These are phyloP conservation scores for Eucalyptus fibrosa DNA, from an alignment of 345 rosid species.

Conservation along the genomic window DNA sequence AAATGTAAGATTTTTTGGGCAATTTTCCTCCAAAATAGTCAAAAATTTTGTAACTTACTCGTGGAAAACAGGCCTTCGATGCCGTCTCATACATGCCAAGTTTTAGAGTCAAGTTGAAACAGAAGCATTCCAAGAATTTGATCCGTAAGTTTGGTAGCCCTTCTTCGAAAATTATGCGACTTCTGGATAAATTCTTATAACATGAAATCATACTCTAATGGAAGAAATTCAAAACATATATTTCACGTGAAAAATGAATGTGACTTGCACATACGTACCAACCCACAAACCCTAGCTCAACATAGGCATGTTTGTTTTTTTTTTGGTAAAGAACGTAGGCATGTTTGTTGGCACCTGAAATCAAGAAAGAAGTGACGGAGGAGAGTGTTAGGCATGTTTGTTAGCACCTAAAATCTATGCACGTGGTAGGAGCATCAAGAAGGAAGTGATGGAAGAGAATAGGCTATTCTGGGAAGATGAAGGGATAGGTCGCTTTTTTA, in stretches of 20 bases:
- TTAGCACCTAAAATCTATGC: neutral
- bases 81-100: too few species aligned
- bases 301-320: neutral
- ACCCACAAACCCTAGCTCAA: neutral
- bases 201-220: neutral
- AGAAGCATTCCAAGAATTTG: neutral
- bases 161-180: neutral
- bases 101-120: too few species aligned
- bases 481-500: neutral
- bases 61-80: neutral
- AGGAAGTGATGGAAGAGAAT: neutral
- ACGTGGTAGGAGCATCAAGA: neutral
- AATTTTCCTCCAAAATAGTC: neutral
- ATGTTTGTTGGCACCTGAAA: neutral
- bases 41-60: neutral
- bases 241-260: neutral
- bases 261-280: neutral
- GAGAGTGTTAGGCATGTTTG: neutral
- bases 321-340: neutral
- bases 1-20: neutral
- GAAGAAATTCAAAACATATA: neutral
- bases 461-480: neutral
- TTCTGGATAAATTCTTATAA: neutral
- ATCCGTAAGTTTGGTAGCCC: neutral
- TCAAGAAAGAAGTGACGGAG: neutral